phyloP scores from a whole-genome alignment of 164 flowering plant genomes.

The Umbellularia californica region DNA sequence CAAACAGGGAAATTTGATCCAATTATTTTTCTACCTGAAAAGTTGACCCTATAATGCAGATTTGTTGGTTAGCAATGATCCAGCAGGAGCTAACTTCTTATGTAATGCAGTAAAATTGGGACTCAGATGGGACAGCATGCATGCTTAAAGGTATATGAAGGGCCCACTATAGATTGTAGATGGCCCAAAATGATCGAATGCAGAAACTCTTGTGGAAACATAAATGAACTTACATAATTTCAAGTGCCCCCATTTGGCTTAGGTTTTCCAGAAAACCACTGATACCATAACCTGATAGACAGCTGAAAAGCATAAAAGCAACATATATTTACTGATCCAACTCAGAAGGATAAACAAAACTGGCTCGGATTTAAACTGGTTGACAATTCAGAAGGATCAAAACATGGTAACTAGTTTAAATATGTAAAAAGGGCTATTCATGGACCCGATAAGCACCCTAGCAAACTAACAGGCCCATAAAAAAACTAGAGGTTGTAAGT shows the following conservation, averaged over 20 bases:
- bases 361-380: too few species aligned
- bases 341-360: neutral
- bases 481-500: too few species aligned
- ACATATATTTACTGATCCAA: too few species aligned
- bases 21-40: too few species aligned
- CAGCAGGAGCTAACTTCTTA: neutral
- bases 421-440: neutral
- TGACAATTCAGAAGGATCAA: neutral
- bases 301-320: constrained; percentile 1
- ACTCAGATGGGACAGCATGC: neutral
- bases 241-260: constrained; percentile 18
- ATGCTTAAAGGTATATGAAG: neutral
- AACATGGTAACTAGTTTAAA: too few species aligned
- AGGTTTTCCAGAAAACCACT: constrained; percentile 7
- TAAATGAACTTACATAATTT: constrained; percentile 11
- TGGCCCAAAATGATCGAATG: too few species aligned
- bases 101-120: too few species aligned
- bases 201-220: neutral
- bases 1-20: too few species aligned
- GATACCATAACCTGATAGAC: constrained; percentile 10
- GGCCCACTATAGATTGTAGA: too few species aligned
- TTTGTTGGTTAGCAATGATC: neutral
- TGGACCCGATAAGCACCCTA: too few species aligned
- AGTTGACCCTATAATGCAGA: neutral
- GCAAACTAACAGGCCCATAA: too few species aligned